phyloP scores from a whole-genome alignment of 2,329 filamentous ascomycete genomes.

The Sporothrix sp. region DNA sequence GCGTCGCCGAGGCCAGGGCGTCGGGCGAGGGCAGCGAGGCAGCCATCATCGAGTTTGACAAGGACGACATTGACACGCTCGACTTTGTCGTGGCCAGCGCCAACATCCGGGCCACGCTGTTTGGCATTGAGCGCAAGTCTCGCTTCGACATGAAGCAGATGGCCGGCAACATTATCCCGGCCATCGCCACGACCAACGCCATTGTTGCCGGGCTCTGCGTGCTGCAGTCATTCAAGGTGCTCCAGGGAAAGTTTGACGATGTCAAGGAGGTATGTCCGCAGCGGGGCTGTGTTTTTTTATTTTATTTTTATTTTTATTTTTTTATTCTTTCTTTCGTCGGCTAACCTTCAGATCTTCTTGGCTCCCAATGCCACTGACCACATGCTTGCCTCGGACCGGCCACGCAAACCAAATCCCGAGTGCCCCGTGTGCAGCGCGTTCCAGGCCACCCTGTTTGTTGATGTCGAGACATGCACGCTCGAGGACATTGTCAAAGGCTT shows the following conservation, averaged over 20 bases:
- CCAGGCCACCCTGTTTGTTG: slow-evolving; percentile 56
- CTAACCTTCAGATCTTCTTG: slow-evolving; percentile 55
- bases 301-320: not conserved
- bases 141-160: slow-evolving; percentile 98
- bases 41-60: slow-evolving; percentile 79
- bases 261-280: slow-evolving; percentile 63
- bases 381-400: slow-evolving; percentile 48
- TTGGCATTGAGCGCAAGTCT: slow-evolving; percentile 77
- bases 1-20: slow-evolving; percentile 52
- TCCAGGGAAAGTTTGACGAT: slow-evolving; percentile 59
- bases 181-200: slow-evolving; percentile 95
- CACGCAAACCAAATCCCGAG: slow-evolving; percentile 60
- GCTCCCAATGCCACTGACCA: slow-evolving; percentile 54
- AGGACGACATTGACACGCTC: slow-evolving; percentile 89
- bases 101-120: slow-evolving; percentile 81
- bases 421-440: slow-evolving; percentile 77
- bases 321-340: not conserved
- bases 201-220: slow-evolving; percentile 91
- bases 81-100: slow-evolving; percentile 89
- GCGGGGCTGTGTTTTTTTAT: slow-evolving; percentile 5
- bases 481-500: slow-evolving; percentile 69
- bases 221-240: slow-evolving; percentile 82
- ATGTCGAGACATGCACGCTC: slow-evolving; percentile 63
- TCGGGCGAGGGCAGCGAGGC: slow-evolving; percentile 38
- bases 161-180: slow-evolving; percentile 98